A percentile compares a stretch with the other conserved stretches of the same genome.
Conservation (phyloP, 2,329 filamentous ascomycete species). For the Pseudogymnoascus sp. region DNA sequence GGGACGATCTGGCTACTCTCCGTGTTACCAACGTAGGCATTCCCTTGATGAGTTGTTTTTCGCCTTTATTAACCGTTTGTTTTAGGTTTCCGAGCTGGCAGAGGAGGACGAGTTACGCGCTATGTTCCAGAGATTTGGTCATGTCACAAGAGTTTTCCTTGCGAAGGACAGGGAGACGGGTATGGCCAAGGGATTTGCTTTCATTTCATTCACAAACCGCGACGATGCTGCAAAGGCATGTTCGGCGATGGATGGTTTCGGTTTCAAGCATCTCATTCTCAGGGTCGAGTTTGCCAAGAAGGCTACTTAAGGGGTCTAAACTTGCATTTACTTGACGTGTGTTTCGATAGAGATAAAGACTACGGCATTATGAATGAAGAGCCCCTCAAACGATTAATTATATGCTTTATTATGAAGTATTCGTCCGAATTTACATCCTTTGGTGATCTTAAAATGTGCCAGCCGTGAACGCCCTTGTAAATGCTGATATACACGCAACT, state of each 20-base stretch:
- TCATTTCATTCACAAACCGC: constrained; percentile 92
- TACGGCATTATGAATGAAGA: constrained; percentile 11
- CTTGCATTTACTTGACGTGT: constrained; percentile 10
- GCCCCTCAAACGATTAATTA: constrained; percentile 15
- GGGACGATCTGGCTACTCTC: constrained; percentile 92
- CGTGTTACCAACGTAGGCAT: constrained; percentile 89
- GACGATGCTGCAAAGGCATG: constrained; percentile 85
- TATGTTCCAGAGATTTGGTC: constrained; percentile 96
- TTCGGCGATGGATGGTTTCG: constrained; percentile 95
- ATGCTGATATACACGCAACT: not conserved
- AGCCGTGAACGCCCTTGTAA: not conserved
- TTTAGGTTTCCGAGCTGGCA: constrained; percentile 87
- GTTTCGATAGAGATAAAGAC: constrained; percentile 9
- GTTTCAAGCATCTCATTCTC: constrained; percentile 81
- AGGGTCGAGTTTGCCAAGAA: constrained; percentile 84
- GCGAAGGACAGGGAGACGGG: constrained; percentile 97
- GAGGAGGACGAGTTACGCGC: constrained; percentile 93
- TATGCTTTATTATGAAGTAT: constrained; percentile 1
- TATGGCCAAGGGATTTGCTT: constrained; percentile 95
- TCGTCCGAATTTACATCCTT: not conserved
- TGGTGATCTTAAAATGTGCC: not conserved
- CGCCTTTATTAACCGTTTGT: constrained; percentile 16
- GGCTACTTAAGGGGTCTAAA: constrained; percentile 32
- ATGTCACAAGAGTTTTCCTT: constrained; percentile 93
- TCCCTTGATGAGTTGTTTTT: not conserved